Percentiles rank a stretch among this genome's conserved stretches.
Conservation (phyloP, 768 basidiomycete species). For the Panaeolus papilionaceus region DNA sequence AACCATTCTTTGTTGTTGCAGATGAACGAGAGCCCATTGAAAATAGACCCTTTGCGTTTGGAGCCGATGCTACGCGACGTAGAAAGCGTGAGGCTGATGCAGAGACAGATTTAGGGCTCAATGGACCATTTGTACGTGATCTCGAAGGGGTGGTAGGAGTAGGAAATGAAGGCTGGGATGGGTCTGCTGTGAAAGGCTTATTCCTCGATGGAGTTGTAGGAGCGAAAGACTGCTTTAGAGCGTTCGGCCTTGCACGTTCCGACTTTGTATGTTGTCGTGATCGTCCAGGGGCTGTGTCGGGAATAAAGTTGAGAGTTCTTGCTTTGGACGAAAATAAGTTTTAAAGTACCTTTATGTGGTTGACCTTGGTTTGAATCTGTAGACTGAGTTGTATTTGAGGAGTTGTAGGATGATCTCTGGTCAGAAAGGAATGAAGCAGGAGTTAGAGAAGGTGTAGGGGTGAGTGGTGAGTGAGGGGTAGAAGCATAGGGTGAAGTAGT, state of each 20-base stretch:
- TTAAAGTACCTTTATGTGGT: slow-evolving; percentile 23
- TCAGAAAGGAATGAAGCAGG: slow-evolving; percentile 63
- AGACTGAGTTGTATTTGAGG: slow-evolving; percentile 71
- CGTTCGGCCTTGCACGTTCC: slow-evolving; percentile 36
- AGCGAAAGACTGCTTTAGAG: slow-evolving; percentile 22
- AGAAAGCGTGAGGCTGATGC: slow-evolving; percentile 88
- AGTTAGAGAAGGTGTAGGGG: slow-evolving; percentile 55
- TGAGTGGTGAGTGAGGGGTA: slow-evolving; percentile 45
- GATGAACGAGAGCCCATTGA: slow-evolving; percentile 61
- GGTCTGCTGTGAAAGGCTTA: slow-evolving; percentile 49
- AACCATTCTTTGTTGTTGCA: slow-evolving; percentile 72
- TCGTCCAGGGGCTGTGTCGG: slow-evolving; percentile 39
- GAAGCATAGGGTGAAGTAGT: slow-evolving; percentile 30
- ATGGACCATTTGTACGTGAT: slow-evolving; percentile 55
- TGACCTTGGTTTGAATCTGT: slow-evolving; percentile 65
- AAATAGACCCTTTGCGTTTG: slow-evolving; percentile 94
- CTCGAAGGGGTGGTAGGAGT: slow-evolving; percentile 47
- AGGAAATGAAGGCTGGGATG: slow-evolving; percentile 53
- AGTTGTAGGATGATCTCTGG: slow-evolving; percentile 79
- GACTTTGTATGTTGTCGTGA: slow-evolving; percentile 51
- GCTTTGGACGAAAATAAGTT: slow-evolving; percentile 34
- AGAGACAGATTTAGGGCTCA: slow-evolving; percentile 73
- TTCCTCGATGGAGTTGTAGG: slow-evolving; percentile 34
- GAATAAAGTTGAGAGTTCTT: slow-evolving; percentile 30
- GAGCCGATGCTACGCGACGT: slow-evolving; percentile 94